Percentiles rank a stretch among this genome's conserved stretches.
Evolutionary conservation across 2,329 filamentous ascomycete species (phyloP).

Genomic region (Claviceps purpurea): DNA sequence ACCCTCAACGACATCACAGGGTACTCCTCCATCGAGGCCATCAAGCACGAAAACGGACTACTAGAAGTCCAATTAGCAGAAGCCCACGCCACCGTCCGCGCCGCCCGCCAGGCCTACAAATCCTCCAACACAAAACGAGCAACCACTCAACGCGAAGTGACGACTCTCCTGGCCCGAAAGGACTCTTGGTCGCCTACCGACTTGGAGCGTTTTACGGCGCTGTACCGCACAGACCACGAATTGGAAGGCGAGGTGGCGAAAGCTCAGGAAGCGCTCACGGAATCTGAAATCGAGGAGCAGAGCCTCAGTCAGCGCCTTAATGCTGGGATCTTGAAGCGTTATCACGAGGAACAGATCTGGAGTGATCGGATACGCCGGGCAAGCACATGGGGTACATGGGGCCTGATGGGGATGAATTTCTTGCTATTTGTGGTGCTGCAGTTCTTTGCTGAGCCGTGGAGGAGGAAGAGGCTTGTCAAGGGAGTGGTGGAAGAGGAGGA

Average conservation of each 20-base stretch:
- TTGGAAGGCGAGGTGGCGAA: constrained; percentile 74
- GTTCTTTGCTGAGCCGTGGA: constrained; percentile 87
- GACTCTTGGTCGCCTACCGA: constrained; percentile 80
- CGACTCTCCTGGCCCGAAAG: constrained; percentile 83
- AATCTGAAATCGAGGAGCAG: constrained; percentile 69
- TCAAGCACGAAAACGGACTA: constrained; percentile 64
- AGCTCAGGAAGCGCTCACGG: constrained; percentile 57
- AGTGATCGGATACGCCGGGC: constrained; percentile 92
- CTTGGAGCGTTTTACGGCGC: constrained; percentile 83
- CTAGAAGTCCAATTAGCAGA: constrained; percentile 46
- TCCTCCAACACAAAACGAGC: constrained; percentile 71
- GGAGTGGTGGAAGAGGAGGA: constrained; percentile 73
- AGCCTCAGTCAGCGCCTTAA: constrained; percentile 63
- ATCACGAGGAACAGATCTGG: constrained; percentile 99
- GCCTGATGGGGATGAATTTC: constrained; percentile 93
- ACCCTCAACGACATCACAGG: constrained; percentile 89
- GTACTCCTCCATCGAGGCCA: constrained; percentile 77
- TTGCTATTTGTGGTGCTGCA: constrained; percentile 76
- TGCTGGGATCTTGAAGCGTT: constrained; percentile 73
- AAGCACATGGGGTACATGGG: constrained; percentile 97
- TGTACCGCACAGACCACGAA: constrained; percentile 85
- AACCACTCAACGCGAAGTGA: constrained; percentile 89
- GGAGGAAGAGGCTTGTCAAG: constrained; percentile 63
- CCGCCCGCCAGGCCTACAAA: constrained; percentile 64
- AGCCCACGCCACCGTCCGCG: constrained; percentile 53